Percentiles rank a stretch among this genome's conserved stretches.
Conservation (phyloP, 495 filamentous ascomycete genomes). For the Platismatia glauca region DNA sequence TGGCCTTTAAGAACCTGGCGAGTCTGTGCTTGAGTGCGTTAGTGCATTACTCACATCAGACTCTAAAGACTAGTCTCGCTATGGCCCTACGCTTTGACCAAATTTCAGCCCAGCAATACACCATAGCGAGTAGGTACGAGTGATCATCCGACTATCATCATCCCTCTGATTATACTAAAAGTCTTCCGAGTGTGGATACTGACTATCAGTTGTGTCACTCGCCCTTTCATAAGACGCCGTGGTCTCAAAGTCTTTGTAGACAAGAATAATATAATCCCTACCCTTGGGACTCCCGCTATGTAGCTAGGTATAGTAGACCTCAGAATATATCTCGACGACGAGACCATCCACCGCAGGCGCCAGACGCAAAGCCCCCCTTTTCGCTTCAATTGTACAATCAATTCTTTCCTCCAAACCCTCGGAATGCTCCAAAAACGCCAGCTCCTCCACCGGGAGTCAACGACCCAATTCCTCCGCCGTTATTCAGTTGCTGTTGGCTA, state of each 20-base stretch:
- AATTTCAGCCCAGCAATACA: too few relatives aligned
- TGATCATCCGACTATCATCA: too few relatives aligned
- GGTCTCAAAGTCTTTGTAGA: too few relatives aligned
- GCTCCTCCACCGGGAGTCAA: slow-evolving; percentile 62
- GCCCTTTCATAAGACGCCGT: too few relatives aligned
- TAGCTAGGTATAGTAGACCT: not conserved
- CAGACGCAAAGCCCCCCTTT: not conserved
- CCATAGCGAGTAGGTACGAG: too few relatives aligned
- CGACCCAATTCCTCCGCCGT: slow-evolving; percentile 43
- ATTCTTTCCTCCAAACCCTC: slow-evolving; percentile 31
- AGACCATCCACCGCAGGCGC: not conserved
- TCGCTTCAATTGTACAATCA: slow-evolving; percentile 22
- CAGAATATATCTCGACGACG: not conserved
- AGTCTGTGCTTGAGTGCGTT: not conserved
- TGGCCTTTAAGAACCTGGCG: not conserved
- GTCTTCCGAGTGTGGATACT: too few relatives aligned
- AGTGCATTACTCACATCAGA: not conserved
- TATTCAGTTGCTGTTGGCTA: slow-evolving; percentile 45
- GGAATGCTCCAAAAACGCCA: slow-evolving; percentile 45
- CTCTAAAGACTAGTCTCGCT: too few relatives aligned
- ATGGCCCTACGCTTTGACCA: too few relatives aligned
- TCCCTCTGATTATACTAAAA: too few relatives aligned
- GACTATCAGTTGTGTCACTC: too few relatives aligned
- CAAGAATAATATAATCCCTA: not conserved
- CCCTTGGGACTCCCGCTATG: slow-evolving; percentile 1